Evolutionary conservation across 352 stramenopile species (phyloP), one percentile per base, ranked within the genome.

Genomic region (Phytophthora pisi): DNA sequence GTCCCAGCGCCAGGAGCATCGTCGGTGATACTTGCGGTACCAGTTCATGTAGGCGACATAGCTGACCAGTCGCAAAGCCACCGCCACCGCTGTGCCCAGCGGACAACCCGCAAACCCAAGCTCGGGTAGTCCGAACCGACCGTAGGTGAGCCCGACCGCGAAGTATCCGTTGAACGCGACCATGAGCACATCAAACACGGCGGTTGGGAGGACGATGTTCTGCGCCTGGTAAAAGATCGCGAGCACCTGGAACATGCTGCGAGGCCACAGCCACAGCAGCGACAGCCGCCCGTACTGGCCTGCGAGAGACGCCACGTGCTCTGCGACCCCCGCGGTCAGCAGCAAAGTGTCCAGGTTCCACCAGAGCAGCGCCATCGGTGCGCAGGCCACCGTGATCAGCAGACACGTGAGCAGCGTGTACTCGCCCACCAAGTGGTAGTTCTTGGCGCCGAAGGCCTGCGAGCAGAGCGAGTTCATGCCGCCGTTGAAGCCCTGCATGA

Each of bases 381-480:
- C 64, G 34, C 79, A 91, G 56, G 74, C 64, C 45, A 84, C 51
- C 20, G 83, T 84, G 30, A 90, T 56, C 46, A 84, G 62, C 26
- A 89, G 68, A 57, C 60, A 60, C 40, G 79, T 86, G 43, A 89
- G 65, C 46, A 89, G 67, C 49, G 79, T 77, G 70, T 90, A 92
- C 49, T 82, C 73, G 46, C 75, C 79, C 20, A 92, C 69, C 24
- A 96, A 57, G 13, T 81, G 72, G 47, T 70, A 93, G 61, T 96
- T 96, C 53, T 84, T 86, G 54, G 89, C 86, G 10, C 89, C 89
- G 52, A 93, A 92, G n/a, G 89, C 89, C 57, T 96, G 89, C 26
- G 86, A 92, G 66, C 78, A 92, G 10, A 96, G 84, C 61, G 86
- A 73, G 64, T 91, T 95, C 62, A 93, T 83, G 28, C 84, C 86